Conservation (phyloP, 1,139 yeast genomes). For the Saccharomyces hybrid region DNA sequence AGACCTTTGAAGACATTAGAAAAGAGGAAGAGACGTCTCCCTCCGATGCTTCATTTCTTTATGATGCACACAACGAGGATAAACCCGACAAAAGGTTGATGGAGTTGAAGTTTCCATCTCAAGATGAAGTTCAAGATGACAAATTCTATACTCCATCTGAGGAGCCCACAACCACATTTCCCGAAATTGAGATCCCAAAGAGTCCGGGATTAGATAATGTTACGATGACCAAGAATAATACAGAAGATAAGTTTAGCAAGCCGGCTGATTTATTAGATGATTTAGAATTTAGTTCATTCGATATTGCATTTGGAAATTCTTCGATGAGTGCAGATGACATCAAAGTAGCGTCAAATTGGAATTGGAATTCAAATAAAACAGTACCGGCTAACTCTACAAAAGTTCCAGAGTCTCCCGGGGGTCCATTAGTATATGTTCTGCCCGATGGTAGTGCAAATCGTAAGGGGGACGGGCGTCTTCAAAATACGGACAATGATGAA, state of each 20-base stretch:
- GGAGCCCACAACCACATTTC: conserved; percentile 4
- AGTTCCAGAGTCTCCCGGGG: conserved; percentile 1
- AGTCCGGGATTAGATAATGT: neutral
- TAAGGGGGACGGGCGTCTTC: neutral
- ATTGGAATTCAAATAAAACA: neutral
- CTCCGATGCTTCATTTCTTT: conserved; percentile 16
- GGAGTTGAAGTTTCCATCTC: conserved; percentile 17
- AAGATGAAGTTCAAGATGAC: conserved; percentile 13
- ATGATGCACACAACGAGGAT: conserved; percentile 10
- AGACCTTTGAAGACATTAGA: neutral
- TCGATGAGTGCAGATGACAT: conserved; percentile 3
- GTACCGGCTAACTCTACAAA: neutral
- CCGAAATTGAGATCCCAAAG: neutral
- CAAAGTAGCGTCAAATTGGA: neutral
- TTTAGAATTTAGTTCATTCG: conserved; percentile 29
- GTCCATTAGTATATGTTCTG: conserved; percentile 9
- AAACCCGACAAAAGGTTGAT: conserved; percentile 12
- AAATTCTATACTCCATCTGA: conserved; percentile 9
- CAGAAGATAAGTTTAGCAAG: no score
- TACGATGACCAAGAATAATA: neutral
- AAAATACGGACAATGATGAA: conserved; percentile 16
- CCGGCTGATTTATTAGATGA: conserved; percentile 19
- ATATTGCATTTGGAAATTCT: conserved; percentile 25
- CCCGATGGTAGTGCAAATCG: conserved; percentile 1
- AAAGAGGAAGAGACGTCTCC: conserved; percentile 2